Base-by-base conservation (phyloP, 805 yeast species). In the Wickerhamomyces rabaulensis region DNA sequence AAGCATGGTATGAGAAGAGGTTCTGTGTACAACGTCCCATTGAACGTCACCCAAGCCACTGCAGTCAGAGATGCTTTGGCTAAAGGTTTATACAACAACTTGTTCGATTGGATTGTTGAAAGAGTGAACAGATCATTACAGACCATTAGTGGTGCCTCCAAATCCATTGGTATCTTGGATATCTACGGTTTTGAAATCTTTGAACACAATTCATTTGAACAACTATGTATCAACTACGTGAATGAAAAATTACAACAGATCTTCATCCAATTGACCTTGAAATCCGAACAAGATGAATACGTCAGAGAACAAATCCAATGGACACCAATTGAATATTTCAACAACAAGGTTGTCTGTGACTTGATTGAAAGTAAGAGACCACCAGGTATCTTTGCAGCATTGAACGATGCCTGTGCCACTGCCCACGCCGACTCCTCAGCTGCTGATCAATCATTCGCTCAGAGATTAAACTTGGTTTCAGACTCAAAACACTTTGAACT, bases 371-470 rank as follows among this genome's bases (percentile, higher is more conserved):
- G 88, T 25, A 80, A 80, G 50, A 80, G 97, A 61, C 98, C 99
- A 1, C 97, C 97, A 1, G 99, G 99, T 49, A 76, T 94, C 39
- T 91, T 94, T 71, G 95, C 98, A 3, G 96, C 96, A 3, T 76
- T 94, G 68, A 94, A 92, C 67, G 99, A 94, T 71, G 92, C 98
- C 1, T 84, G 90, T 60, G 97, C 97, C 33, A 94, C 98, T 23
- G 99, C 99, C 0, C 99, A 94, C 64, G 99, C 99, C 4, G 98
- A 94, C 62, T 85, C 97, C 1, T 76, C 72, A 44, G 99, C 98
- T 17, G 98, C 98, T 2, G 99, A 94, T 66, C 96, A 90, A 68
- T 87, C 95, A 1, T 94, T 94, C 67, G 86, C 94, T 16, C 96
- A 89, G 72, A 79, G 97, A 67, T 74, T 94, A 59, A 87, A 89